These are phyloP conservation scores for Hypoxylon lenormandii DNA, from an alignment of 495 filamentous ascomycete species.

Conservation along the genomic window DNA sequence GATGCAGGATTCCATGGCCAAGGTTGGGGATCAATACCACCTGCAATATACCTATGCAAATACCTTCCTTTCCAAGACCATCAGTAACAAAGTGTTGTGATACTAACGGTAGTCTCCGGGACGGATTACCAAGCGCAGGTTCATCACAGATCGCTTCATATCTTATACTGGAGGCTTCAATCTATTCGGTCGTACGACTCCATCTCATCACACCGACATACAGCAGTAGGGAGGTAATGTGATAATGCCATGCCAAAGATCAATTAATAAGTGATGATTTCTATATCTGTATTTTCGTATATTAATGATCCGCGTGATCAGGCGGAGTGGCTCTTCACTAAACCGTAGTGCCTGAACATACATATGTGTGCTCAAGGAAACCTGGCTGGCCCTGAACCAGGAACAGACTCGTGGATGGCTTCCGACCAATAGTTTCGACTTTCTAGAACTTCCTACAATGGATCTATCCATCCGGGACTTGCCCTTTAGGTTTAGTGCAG, in stretches of 20 bases:
- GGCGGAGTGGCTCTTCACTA: no score
- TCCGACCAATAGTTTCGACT: neutral
- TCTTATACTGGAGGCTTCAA: neutral
- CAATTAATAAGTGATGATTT: neutral
- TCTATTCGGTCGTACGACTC: conserved; percentile 34
- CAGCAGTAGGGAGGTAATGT: neutral
- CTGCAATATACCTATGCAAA: neutral
- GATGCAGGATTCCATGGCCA: conserved; percentile 12
- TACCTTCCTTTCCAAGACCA: conserved; percentile 16
- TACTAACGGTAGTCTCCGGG: conserved; percentile 27
- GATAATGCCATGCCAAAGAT: conserved; percentile 2
- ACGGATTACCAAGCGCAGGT: neutral
- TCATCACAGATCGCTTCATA: conserved; percentile 5
- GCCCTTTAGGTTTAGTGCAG: conserved; percentile 29
- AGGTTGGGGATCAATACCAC: conserved; percentile 4
- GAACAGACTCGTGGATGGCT: neutral
- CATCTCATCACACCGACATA: conserved; percentile 11
- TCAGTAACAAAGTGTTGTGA: neutral
- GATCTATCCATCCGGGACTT: conserved; percentile 26
- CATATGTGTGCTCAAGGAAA: conserved; percentile 12
- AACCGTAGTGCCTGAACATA: neutral
- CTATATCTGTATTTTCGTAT: neutral
- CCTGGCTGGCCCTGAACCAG: neutral
- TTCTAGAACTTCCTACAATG: no score
- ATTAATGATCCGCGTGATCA: conserved; percentile 4